Evolutionary conservation across 106 monocot species (phyloP).

Genomic region (Amphibolis antarctica): DNA sequence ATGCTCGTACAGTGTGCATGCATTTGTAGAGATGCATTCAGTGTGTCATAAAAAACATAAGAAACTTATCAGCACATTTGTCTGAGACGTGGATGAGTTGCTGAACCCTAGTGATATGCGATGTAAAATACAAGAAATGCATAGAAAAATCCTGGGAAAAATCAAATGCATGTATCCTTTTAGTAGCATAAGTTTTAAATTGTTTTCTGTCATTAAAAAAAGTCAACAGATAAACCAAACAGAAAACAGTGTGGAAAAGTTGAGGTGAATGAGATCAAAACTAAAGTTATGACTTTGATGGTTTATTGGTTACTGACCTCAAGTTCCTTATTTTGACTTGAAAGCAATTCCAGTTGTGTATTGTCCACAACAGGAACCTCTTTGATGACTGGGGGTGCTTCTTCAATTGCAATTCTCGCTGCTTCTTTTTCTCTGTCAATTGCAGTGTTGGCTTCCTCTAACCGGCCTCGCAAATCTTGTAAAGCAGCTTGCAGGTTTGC

Average conservation of each 20-base stretch:
- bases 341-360: slow-evolving; percentile 50
- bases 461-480: slow-evolving; percentile 58
- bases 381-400: slow-evolving; percentile 79
- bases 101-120: too few species aligned
- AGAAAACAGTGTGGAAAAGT: not conserved
- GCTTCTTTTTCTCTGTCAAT: slow-evolving; percentile 67
- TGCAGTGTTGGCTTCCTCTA: slow-evolving; percentile 54
- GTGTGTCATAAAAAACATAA: too few species aligned
- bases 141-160: not conserved
- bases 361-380: slow-evolving; percentile 82
- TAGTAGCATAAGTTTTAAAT: not conserved
- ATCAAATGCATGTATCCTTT: not conserved
- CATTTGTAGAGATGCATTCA: too few species aligned
- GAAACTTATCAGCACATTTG: too few species aligned
- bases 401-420: slow-evolving; percentile 63
- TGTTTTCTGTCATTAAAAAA: not conserved
- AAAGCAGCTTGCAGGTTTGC: slow-evolving; percentile 46
- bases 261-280: not conserved
- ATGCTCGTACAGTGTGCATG: too few species aligned
- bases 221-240: not conserved
- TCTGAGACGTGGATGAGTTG: too few species aligned
- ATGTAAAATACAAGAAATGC: too few species aligned
- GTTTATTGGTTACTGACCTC: slow-evolving; percentile 36
- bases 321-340: slow-evolving; percentile 50
- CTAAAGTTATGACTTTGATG: too few species aligned